These are phyloP conservation scores for Melanogaster broomeanus DNA, from an alignment of 768 basidiomycete species.

Conservation along the genomic window DNA sequence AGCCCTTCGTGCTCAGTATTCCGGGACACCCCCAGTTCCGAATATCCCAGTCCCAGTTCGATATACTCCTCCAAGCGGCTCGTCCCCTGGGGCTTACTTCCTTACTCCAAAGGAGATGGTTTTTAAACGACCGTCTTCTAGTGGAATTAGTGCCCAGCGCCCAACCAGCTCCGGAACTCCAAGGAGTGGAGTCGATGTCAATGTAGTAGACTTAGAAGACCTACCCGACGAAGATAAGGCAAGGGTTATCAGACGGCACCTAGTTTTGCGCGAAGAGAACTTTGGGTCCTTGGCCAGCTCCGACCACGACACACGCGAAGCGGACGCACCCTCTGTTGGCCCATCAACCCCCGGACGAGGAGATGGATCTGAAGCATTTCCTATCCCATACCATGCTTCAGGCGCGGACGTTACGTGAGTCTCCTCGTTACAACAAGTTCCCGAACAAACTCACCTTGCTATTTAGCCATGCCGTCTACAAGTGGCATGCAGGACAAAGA, in stretches of 20 bases:
- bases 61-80: constrained; percentile 47
- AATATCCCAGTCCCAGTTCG: constrained; percentile 59
- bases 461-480: constrained; percentile 88
- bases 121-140: constrained; percentile 28
- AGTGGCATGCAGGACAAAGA: constrained; percentile 83
- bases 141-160: constrained; percentile 41
- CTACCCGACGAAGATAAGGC: constrained; percentile 84
- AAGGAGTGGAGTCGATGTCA: constrained; percentile 31
- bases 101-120: constrained; percentile 11
- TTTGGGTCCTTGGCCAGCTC: constrained; percentile 22
- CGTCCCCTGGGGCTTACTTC: constrained; percentile 7
- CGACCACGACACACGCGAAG: constrained; percentile 20
- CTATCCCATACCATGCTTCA: constrained; percentile 84
- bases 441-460: constrained; percentile 6
- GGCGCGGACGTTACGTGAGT: constrained; percentile 94
- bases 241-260: constrained; percentile 74
- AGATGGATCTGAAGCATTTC: constrained; percentile 71
- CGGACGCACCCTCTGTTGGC: constrained; percentile 20
- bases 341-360: constrained; percentile 32
- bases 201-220: constrained; percentile 49
- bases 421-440: constrained; percentile 3
- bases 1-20: constrained; percentile 65
- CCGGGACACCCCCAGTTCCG: constrained; percentile 51
- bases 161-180: constrained; percentile 30
- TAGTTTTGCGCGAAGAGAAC: constrained; percentile 71